phyloP scores from a whole-genome alignment of 176 grass and related monocot species.

The Avena atlantica region DNA sequence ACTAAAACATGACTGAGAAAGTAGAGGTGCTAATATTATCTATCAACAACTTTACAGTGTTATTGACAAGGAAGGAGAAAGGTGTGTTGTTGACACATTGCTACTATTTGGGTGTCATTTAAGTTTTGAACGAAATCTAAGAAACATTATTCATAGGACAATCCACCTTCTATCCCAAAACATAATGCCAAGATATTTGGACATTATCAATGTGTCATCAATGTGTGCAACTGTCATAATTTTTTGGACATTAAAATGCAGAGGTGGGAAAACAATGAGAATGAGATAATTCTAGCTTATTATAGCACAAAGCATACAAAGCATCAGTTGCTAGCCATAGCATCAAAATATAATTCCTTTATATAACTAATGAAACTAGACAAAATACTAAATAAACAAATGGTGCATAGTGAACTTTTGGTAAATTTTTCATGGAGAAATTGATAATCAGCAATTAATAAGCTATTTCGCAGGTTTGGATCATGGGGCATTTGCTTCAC shows the following conservation, averaged over 20 bases:
- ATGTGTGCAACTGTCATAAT: neutral
- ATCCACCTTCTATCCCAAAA: neutral
- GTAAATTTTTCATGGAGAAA: slow-evolving; percentile 20
- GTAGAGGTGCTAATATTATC: slow-evolving; percentile 5
- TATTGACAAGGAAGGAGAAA: slow-evolving; percentile 1
- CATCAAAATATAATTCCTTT: slow-evolving; percentile 6
- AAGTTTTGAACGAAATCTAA: slow-evolving; percentile 38
- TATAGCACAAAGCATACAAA: neutral
- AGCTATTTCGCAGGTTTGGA: slow-evolving; percentile 56
- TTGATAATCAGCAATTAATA: slow-evolving; percentile 5
- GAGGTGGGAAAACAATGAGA: slow-evolving; percentile 9
- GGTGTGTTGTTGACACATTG: slow-evolving; percentile 11
- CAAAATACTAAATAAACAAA: neutral
- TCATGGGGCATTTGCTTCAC: slow-evolving; percentile 81
- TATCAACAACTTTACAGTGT: neutral
- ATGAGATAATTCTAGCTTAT: slow-evolving; percentile 13
- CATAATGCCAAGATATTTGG: slow-evolving; percentile 10
- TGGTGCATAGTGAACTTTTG: neutral
- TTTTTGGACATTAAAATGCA: slow-evolving; percentile 1
- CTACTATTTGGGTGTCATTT: neutral
- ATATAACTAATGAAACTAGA: slow-evolving; percentile 15
- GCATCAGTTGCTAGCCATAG: neutral
- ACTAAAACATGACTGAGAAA: slow-evolving; percentile 29
- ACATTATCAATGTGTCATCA: neutral
- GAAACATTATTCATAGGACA: neutral